A percentile compares a stretch with the other conserved stretches of the same genome.
These are phyloP conservation scores for Diaporthe sp. DNA, from an alignment of 2,329 filamentous ascomycete species.

Conservation along the genomic window DNA sequence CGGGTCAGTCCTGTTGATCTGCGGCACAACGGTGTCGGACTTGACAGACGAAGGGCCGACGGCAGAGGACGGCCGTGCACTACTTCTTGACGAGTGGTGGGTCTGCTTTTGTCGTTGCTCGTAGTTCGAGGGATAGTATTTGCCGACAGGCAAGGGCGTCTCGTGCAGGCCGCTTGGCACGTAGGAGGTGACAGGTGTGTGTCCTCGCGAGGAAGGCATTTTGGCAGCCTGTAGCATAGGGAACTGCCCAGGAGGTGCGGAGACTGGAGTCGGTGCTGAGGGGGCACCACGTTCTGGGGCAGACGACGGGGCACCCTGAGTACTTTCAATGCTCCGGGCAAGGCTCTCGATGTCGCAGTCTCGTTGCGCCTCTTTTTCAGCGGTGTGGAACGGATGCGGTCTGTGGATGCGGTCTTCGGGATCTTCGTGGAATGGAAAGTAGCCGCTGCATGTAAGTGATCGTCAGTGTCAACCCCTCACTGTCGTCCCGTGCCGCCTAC, in stretches of 20 bases:
- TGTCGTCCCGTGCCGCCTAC: conserved; percentile 33
- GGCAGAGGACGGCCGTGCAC: conserved; percentile 45
- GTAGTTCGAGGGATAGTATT: conserved; percentile 75
- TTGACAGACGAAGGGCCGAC: conserved; percentile 50
- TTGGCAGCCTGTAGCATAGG: conserved; percentile 45
- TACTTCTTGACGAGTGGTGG: conserved; percentile 43
- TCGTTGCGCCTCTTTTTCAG: conserved; percentile 38
- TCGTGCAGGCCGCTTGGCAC: conserved; percentile 62
- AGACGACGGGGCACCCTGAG: not conserved
- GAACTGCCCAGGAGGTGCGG: conserved; percentile 34
- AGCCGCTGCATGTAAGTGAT: conserved; percentile 59
- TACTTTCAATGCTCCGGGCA: conserved; percentile 17
- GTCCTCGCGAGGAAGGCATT: conserved; percentile 49
- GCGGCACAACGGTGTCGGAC: conserved; percentile 53
- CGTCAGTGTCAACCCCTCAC: conserved; percentile 39
- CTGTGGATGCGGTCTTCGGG: conserved; percentile 60
- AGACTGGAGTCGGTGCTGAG: conserved; percentile 43
- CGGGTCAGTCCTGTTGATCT: conserved; percentile 41
- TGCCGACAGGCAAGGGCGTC: conserved; percentile 67
- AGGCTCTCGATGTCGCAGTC: conserved; percentile 13
- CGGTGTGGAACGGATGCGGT: conserved; percentile 66
- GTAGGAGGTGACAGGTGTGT: conserved; percentile 65
- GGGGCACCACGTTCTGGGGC: conserved; percentile 30
- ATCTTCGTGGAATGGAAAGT: conserved; percentile 73
- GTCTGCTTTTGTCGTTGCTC: conserved; percentile 51